Evolutionary conservation across 2,329 filamentous ascomycete genomes (phyloP).

Genomic region (Helotiales sp.): DNA sequence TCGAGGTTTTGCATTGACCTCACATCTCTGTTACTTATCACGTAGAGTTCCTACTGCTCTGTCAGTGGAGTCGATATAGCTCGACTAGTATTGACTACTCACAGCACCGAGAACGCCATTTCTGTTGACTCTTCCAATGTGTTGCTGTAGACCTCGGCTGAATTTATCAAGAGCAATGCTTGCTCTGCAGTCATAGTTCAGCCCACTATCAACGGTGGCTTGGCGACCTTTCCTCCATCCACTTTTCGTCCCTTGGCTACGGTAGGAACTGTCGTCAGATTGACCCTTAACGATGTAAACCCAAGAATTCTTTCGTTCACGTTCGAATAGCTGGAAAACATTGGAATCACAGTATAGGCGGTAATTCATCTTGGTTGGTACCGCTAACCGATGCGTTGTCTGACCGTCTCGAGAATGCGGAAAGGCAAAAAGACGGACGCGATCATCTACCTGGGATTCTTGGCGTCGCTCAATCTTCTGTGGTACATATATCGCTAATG

Average conservation of each 20-base stretch:
- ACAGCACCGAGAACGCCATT: constrained; percentile 14
- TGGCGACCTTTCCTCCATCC: constrained; percentile 12
- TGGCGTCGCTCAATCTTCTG: constrained; percentile 15
- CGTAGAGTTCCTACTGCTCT: constrained; percentile 12
- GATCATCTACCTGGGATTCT: constrained; percentile 16
- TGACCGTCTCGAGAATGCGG: constrained; percentile 9
- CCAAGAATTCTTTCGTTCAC: constrained; percentile 13
- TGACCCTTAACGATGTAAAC: constrained; percentile 7
- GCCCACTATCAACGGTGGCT: constrained; percentile 9
- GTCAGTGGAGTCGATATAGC: background rate
- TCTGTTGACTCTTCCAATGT: constrained; percentile 18
- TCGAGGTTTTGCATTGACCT: constrained; percentile 19
- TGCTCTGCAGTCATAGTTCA: constrained; percentile 18
- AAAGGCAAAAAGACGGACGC: constrained; percentile 19
- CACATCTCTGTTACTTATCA: constrained; percentile 19
- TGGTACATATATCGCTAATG: constrained; percentile 17
- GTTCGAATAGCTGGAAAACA: constrained; percentile 18
- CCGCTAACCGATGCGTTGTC: constrained; percentile 1
- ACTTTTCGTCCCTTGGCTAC: constrained; percentile 6
- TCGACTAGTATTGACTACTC: background rate
- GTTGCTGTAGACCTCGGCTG: constrained; percentile 16
- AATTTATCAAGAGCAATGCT: constrained; percentile 20
- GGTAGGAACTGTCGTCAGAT: constrained; percentile 16
- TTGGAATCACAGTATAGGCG: constrained; percentile 18
- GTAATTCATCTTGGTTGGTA: constrained; percentile 17